A percentile compares a stretch with the other conserved stretches of the same genome.
Evolutionary conservation across 495 filamentous ascomycete genomes (phyloP).

Genomic region (Lepidopterella palustris): DNA sequence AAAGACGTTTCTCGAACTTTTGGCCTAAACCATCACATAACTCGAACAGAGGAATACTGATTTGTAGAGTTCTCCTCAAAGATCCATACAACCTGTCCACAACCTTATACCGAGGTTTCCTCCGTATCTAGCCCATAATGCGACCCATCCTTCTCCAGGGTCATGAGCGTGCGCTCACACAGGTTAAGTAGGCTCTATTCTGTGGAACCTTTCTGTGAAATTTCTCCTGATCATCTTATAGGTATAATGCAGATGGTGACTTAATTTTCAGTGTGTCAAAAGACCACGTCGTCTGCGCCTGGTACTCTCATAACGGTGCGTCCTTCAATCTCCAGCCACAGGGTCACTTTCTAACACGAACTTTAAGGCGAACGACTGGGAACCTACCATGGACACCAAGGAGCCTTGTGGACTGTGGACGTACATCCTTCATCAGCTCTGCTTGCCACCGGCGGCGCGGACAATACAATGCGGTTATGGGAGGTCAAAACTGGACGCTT

Average conservation of each 20-base stretch:
- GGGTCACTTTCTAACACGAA: conserved; percentile 2
- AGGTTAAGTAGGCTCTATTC: conserved; percentile 69
- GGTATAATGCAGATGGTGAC: conserved; percentile 93
- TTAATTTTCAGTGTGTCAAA: conserved; percentile 96
- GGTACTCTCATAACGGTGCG: conserved; percentile 57
- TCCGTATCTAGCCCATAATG: conserved; percentile 50
- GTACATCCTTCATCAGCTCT: conserved; percentile 90
- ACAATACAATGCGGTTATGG: conserved; percentile 97
- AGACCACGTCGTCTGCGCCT: conserved; percentile 92
- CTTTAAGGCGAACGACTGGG: conserved; percentile 8
- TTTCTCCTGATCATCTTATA: conserved; percentile 25
- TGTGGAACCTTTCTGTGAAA: neutral
- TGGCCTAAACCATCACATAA: neutral
- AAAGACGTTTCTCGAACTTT: neutral
- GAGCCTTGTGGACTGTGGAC: conserved; percentile 97
- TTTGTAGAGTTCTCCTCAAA: too few species aligned
- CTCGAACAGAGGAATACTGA: neutral
- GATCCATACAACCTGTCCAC: too few species aligned
- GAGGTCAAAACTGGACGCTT: conserved; percentile 88
- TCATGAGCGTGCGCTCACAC: conserved; percentile 97
- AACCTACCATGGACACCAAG: conserved; percentile 88
- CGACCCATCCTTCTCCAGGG: conserved; percentile 91
- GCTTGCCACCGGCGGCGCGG: conserved; percentile 89
- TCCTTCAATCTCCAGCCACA: conserved; percentile 5
- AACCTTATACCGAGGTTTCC: too few species aligned